Base-by-base conservation (phyloP, 2,329 filamentous ascomycete genomes). In the Chrysoporthe deuterocubensis region DNA sequence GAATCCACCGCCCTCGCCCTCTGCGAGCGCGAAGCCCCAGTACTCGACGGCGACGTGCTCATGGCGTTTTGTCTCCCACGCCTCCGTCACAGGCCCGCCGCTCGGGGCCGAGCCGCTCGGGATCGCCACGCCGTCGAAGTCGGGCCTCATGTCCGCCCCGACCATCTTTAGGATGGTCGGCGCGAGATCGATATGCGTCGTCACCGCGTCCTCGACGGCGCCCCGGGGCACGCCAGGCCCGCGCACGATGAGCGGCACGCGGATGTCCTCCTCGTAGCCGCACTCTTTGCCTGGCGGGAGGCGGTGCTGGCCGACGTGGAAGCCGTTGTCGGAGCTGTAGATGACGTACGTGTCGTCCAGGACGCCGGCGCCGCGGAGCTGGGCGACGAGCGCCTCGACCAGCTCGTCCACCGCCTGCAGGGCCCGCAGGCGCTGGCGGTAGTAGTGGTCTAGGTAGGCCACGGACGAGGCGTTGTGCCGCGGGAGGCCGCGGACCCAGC, bases 151-250 rank as follows among this genome's bases (percentile, higher is more conserved):
- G 0, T 79, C 74, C 0, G 78, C 77, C 0, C 82, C 80, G 0
- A 78, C 81, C 4, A 82, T 72, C 2, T 80, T 75, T 54, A 90
- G 78, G 3, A 90, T 76, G 0, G 89, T 91, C 0, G 89, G 88
- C 0, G 86, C 87, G 1, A 91, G 76, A 71, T 91, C 89, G 2
- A 88, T 85, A 71, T 91, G 89, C 0, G 87, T 85, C 0, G 86
- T 89, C 2, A 88, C 84, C 2, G 81, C 74, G 32, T 83, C 76
- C 6, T 79, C 76, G 0, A 76, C 77, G 8, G 78, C 71, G 0
- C 82, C 82, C 9, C 75, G 70, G 0, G 81, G 75, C 2, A 90
- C 77, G 0, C 85, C 85, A 0, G 88, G 88, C 0, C 88, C 88
- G 16, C 87, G 81, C 32, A 90, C 81, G 37, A 87, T 80, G 5